Evolutionary conservation across 106 monocot species (phyloP).

Genomic region (Dendrobium huoshanense): DNA sequence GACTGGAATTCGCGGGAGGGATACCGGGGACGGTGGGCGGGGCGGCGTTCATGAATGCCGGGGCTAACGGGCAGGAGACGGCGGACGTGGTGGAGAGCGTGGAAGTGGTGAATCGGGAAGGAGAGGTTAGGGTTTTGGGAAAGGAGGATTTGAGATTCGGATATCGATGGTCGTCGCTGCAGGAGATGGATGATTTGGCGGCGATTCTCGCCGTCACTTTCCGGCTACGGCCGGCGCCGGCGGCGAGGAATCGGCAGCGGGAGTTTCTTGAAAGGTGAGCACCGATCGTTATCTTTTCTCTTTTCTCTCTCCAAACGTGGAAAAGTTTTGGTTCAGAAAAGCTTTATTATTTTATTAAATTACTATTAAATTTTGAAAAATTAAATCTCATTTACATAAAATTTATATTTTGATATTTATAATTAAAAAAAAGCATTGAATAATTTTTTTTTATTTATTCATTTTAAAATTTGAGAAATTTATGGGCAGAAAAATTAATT

Average conservation of each 20-base stretch:
- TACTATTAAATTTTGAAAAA: too few species aligned
- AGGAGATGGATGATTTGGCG: conserved; percentile 15
- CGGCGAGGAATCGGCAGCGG: conserved; percentile 8
- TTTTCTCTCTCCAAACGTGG: background rate
- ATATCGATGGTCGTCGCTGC: conserved; percentile 17
- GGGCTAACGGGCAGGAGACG: conserved; percentile 15
- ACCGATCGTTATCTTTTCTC: too few species aligned
- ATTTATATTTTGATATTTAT: too few species aligned
- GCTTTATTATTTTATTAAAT: too few species aligned
- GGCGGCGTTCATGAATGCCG: conserved; percentile 18
- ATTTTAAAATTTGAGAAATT: too few species aligned
- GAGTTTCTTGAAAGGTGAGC: conserved; percentile 1
- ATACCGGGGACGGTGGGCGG: conserved; percentile 17
- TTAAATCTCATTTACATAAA: too few species aligned
- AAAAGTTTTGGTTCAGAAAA: too few species aligned
- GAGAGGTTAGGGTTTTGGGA: conserved; percentile 7
- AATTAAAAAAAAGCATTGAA: too few species aligned
- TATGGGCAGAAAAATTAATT: too few species aligned
- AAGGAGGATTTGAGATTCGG: conserved; percentile 7
- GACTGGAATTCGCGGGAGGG: conserved; percentile 19
- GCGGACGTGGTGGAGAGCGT: conserved; percentile 12
- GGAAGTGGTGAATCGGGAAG: conserved; percentile 13
- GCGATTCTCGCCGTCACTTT: conserved; percentile 16
- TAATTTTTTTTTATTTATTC: too few species aligned
- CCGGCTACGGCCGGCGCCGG: conserved; percentile 4